Evolutionary conservation across 805 yeast species (phyloP).

Genomic region (Cyberlindnera subsufficiens): DNA sequence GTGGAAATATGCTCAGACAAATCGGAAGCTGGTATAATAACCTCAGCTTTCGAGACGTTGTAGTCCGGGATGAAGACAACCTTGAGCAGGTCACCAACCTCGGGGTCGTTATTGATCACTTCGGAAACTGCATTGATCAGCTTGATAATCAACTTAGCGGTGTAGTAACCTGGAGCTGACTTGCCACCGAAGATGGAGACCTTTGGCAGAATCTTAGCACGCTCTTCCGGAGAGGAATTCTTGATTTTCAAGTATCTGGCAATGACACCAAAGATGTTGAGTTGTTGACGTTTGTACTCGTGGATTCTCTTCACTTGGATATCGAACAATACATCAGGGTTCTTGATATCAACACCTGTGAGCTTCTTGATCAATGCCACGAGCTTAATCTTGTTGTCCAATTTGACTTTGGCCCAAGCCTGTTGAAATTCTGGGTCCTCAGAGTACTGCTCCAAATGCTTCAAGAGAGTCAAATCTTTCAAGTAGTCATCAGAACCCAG

Average conservation of each 20-base stretch:
- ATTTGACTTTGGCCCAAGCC: conserved; percentile 68
- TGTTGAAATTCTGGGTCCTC: conserved; percentile 64
- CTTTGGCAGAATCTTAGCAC: conserved; percentile 58
- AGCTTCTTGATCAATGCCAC: conserved; percentile 63
- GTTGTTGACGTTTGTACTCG: conserved; percentile 92
- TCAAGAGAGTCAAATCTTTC: conserved; percentile 61
- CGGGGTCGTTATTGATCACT: conserved; percentile 74
- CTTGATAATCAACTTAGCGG: conserved; percentile 88
- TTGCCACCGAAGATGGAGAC: conserved; percentile 89
- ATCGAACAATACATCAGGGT: conserved; percentile 77
- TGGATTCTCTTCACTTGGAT: conserved; percentile 93
- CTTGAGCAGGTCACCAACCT: conserved; percentile 69
- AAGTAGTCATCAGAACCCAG: conserved; percentile 67
- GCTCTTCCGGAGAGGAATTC: conserved; percentile 55
- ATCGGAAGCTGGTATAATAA: conserved; percentile 86
- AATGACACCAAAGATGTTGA: conserved; percentile 86
- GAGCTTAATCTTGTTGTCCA: conserved; percentile 59
- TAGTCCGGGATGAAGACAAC: conserved; percentile 89
- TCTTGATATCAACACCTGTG: conserved; percentile 46
- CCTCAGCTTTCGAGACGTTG: conserved; percentile 90
- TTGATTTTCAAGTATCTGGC: conserved; percentile 76
- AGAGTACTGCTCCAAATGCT: conserved; percentile 57
- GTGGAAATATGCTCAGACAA: conserved; percentile 91
- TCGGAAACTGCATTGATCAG: conserved; percentile 76
- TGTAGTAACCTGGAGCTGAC: conserved; percentile 96